Base-by-base conservation (phyloP, 2,329 filamentous ascomycete genomes). In the Raffaelea ambrosiae region DNA sequence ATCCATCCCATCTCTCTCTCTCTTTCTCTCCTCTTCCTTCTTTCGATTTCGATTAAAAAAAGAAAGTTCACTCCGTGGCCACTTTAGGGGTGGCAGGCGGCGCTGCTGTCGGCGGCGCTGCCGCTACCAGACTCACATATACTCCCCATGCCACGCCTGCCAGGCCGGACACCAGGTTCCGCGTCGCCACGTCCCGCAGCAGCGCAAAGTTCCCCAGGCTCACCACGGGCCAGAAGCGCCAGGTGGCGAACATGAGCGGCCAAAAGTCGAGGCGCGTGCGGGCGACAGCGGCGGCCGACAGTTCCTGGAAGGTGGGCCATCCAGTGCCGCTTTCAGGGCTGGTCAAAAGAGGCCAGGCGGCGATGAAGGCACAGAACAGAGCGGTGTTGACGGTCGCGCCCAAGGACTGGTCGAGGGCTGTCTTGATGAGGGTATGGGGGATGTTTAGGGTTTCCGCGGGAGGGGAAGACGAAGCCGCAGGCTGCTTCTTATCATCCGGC, bases 121-220 rank as follows among this genome's bases (percentile, higher is more conserved):
- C 69, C 35, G 71, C 71, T 53, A 77, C 63, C 57, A 88, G 63
- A 59, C 81, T 86, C 61, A 88, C 64, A 61, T 85, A 88, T 42
- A 88, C 68, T 0, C 81, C 80, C 85, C 85, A 89, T 10, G 70
- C 73, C 23, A 88, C 69, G 8, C 84, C 84, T 21, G 83, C 83
- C 40, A 83, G 64, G 58, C 79, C 78, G 2, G 79, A 83, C 55
- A 86, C 76, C 20, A 88, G 66, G 40, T 82, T 80, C 46, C 84
- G 69, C 47, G 75, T 72, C 59, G 86, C 74, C 3, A 86, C 74
- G 33, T 78, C 83, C 49, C 83, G 71, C 49, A 87, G 69, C 19
- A 75, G 63, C 3, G 78, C 74, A 60, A 84, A 88, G 67, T 83
- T 84, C 48, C 84, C 62, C 36, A 83, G 59, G 54, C 81, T 84